Conservation (phyloP, 805 yeast genomes). For the Diddensiella caesifluorescens region DNA sequence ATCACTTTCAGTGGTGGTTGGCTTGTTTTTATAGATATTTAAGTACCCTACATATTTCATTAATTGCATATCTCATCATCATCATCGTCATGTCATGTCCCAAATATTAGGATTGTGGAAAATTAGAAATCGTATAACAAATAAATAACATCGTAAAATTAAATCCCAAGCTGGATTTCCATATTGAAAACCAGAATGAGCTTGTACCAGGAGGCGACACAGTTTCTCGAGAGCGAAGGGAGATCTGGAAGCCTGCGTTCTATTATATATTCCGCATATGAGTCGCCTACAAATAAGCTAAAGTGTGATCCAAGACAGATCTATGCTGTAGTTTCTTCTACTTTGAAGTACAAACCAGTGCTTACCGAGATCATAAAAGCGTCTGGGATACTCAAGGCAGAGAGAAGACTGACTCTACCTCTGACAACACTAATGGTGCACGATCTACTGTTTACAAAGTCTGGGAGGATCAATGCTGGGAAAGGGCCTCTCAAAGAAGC, state of each 20-base stretch:
- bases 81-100: too few relatives aligned
- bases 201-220: conserved; percentile 39
- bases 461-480: conserved; percentile 83
- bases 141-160: too few relatives aligned
- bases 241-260: conserved; percentile 52
- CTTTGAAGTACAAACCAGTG: conserved; percentile 64
- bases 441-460: conserved; percentile 68
- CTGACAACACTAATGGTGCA: conserved; percentile 66
- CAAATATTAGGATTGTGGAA: too few relatives aligned
- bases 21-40: too few relatives aligned
- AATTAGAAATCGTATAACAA: too few relatives aligned
- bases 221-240: conserved; percentile 36
- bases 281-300: conserved; percentile 36
- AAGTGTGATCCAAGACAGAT: conserved; percentile 76
- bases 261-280: conserved; percentile 44
- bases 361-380: conserved; percentile 58
- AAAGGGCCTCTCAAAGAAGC: conserved; percentile 83
- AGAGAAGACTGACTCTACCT: conserved; percentile 44
- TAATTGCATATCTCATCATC: too few relatives aligned
- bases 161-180: too few relatives aligned
- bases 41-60: too few relatives aligned
- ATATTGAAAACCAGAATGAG: too few relatives aligned
- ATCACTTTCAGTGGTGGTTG: too few relatives aligned
- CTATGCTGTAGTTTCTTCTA: conserved; percentile 75
- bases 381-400: conserved; percentile 55